Percentiles rank a stretch among this genome's conserved stretches.
These are phyloP conservation scores for Alternaria rosae DNA, from an alignment of 2,329 filamentous ascomycete species.

Conservation along the genomic window DNA sequence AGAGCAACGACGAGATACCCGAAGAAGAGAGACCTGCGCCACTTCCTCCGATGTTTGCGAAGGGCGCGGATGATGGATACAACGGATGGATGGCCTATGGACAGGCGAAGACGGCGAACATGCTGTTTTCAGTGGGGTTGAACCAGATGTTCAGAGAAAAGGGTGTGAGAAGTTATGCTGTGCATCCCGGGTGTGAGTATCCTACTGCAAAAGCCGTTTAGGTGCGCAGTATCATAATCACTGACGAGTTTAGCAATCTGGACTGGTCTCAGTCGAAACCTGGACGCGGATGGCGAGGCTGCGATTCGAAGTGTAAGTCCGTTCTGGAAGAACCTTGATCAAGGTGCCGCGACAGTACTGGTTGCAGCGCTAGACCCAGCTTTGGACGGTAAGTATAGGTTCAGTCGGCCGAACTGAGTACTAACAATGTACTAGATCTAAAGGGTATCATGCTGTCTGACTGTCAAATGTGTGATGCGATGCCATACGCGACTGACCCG, in stretches of 20 bases:
- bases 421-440: constrained; percentile 22
- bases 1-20: constrained; percentile 28
- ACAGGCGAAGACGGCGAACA: constrained; percentile 43
- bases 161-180: constrained; percentile 40
- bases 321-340: constrained; percentile 47
- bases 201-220: background rate
- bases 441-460: constrained; percentile 37
- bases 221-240: background rate
- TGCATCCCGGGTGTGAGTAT: constrained; percentile 44
- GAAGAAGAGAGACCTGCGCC: constrained; percentile 32
- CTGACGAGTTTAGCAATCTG: constrained; percentile 34
- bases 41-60: constrained; percentile 28
- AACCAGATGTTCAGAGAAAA: constrained; percentile 25
- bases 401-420: fast-evolving
- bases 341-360: constrained; percentile 40
- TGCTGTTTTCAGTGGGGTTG: constrained; percentile 38
- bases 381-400: constrained; percentile 24
- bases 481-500: constrained; percentile 34
- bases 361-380: constrained; percentile 44
- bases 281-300: constrained; percentile 37
- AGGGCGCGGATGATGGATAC: constrained; percentile 27
- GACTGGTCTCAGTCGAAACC: constrained; percentile 37
- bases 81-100: constrained; percentile 41
- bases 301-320: constrained; percentile 33
- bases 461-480: constrained; percentile 36